These are phyloP conservation scores for Leccinum insigne DNA, from an alignment of 1,284 basidiomycete genomes.

Conservation along the genomic window DNA sequence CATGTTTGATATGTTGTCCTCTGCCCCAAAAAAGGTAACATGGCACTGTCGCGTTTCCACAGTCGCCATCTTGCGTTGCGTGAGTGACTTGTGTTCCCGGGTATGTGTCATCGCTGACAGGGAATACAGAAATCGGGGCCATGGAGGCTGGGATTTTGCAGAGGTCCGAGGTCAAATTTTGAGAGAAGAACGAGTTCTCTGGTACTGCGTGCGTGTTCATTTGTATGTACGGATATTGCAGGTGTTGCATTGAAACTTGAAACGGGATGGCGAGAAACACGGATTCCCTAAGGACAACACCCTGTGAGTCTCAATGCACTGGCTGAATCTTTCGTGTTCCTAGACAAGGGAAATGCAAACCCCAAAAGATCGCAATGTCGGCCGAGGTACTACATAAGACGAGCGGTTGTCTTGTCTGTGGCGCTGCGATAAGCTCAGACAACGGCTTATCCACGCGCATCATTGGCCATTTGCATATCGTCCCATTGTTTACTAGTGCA, in stretches of 20 bases:
- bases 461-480: background rate
- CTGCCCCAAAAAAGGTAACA: constrained; percentile 29
- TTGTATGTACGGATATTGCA: background rate
- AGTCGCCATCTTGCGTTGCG: constrained; percentile 39
- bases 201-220: background rate
- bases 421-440: background rate
- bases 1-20: background rate
- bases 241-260: background rate
- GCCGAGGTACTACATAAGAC: background rate
- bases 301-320: background rate
- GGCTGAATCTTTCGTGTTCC: background rate
- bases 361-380: background rate
- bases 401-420: background rate
- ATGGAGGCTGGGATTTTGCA: constrained; percentile 32
- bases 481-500: background rate
- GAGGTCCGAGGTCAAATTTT: constrained; percentile 23
- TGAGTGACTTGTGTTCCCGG: constrained; percentile 19
- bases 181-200: constrained; percentile 1
- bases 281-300: background rate
- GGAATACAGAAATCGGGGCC: constrained; percentile 31
- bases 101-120: background rate
- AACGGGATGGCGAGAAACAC: background rate
- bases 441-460: background rate
- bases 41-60: constrained; percentile 35
- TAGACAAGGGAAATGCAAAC: background rate